phyloP scores from a whole-genome alignment of 192 early-diverging fungal species.

The Coemansia sp. region DNA sequence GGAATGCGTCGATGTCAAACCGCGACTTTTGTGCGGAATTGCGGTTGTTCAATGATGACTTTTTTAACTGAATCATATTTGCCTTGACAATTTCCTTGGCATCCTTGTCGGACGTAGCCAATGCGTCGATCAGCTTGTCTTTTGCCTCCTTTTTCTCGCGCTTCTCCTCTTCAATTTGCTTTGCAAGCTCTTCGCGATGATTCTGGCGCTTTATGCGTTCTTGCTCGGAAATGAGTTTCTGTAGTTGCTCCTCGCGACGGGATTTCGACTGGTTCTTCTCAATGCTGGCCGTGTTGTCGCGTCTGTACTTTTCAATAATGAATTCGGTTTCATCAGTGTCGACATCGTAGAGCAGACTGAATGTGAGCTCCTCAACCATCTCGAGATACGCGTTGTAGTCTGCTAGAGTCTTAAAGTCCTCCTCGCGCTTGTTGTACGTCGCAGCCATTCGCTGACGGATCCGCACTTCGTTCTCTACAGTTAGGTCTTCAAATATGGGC shows the following conservation, averaged over 20 bases:
- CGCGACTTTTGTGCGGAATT: slow-evolving; percentile 23
- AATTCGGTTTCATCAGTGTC: slow-evolving; percentile 80
- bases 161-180: slow-evolving; percentile 71
- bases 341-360: slow-evolving; percentile 85
- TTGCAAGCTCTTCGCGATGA: slow-evolving; percentile 67
- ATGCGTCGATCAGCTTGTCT: slow-evolving; percentile 70
- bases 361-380: slow-evolving; percentile 75
- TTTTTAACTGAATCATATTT: slow-evolving; percentile 45
- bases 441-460: slow-evolving; percentile 73
- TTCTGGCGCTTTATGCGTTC: slow-evolving; percentile 56
- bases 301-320: slow-evolving; percentile 71
- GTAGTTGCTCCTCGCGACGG: slow-evolving; percentile 62
- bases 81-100: slow-evolving; percentile 50
- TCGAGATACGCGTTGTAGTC: slow-evolving; percentile 92
- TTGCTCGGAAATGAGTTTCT: slow-evolving; percentile 54
- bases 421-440: slow-evolving; percentile 86
- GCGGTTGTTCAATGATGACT: slow-evolving; percentile 43
- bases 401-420: slow-evolving; percentile 76
- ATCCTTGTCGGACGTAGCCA: slow-evolving; percentile 56
- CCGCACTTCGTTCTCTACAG: slow-evolving; percentile 91
- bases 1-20: slow-evolving; percentile 33
- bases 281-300: slow-evolving; percentile 81
- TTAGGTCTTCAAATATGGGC: slow-evolving; percentile 92
- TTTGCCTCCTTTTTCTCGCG: slow-evolving; percentile 66
- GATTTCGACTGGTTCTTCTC: slow-evolving; percentile 57